These are phyloP conservation scores for Isatis tinctoria DNA, from an alignment of 345 rosid genomes.

Conservation along the genomic window DNA sequence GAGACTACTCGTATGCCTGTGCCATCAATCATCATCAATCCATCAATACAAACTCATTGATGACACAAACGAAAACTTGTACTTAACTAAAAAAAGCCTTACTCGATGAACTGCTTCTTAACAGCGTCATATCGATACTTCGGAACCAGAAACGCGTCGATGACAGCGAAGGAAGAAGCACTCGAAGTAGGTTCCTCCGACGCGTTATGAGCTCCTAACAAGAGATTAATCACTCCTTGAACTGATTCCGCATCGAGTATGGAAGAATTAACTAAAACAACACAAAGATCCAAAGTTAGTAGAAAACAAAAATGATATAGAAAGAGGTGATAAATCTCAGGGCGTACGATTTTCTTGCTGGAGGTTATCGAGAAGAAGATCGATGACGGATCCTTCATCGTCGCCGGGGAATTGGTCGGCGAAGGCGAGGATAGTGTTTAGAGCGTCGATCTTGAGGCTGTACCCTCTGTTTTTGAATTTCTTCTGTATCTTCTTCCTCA, in stretches of 20 bases:
- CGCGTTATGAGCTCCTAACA: constrained; percentile 69
- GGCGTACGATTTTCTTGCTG: constrained; percentile 42
- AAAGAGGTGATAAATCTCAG: neutral
- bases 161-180: constrained; percentile 47
- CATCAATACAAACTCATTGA: neutral
- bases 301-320: neutral
- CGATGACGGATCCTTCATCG: constrained; percentile 68
- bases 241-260: constrained; percentile 63
- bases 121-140: constrained; percentile 68
- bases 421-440: constrained; percentile 61
- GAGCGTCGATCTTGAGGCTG: constrained; percentile 62
- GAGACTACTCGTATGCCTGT: constrained; percentile 53
- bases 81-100: constrained; percentile 1
- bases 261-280: constrained; percentile 56
- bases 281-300: neutral
- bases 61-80: neutral
- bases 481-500: constrained; percentile 66
- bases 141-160: constrained; percentile 78
- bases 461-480: constrained; percentile 81
- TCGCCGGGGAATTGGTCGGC: constrained; percentile 51
- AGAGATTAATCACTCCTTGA: constrained; percentile 43
- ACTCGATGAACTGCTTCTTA: constrained; percentile 78
- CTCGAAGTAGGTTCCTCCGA: constrained; percentile 42
- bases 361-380: constrained; percentile 79
- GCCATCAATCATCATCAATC: neutral